A percentile compares a stretch with the other conserved stretches of the same genome.
These are phyloP conservation scores for Micractinium conductrix DNA, from an alignment of 139 green algal species.

Conservation along the genomic window DNA sequence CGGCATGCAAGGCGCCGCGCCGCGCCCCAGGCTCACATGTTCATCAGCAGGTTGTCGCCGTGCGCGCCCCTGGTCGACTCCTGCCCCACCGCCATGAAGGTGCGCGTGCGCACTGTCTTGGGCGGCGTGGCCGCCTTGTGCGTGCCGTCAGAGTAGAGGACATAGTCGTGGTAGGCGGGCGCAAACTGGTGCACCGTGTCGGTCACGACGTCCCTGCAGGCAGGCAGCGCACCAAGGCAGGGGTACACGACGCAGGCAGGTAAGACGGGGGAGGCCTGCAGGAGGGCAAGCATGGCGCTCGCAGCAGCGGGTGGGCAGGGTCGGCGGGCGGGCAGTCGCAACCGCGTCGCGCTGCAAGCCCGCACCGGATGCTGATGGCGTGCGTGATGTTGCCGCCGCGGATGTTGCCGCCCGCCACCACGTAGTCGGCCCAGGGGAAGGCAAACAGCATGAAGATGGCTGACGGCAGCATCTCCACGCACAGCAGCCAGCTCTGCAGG, in stretches of 20 bases:
- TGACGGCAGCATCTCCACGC: constrained; percentile 93
- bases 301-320: no score
- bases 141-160: constrained; percentile 86
- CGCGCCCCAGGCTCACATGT: constrained; percentile 64
- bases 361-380: constrained; percentile 75
- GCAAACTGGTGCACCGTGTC: constrained; percentile 95
- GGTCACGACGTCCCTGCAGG: constrained; percentile 78
- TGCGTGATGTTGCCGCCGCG: constrained; percentile 73
- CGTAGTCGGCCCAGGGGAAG: constrained; percentile 79
- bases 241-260: no score
- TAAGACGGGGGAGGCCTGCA: no score
- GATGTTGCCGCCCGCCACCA: constrained; percentile 33
- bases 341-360: not conserved
- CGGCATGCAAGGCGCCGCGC: not conserved
- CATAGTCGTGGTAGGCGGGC: constrained; percentile 91
- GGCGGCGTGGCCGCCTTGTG: constrained; percentile 54
- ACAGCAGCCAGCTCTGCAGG: constrained; percentile 95
- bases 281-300: no score
- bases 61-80: constrained; percentile 35
- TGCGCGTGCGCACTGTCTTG: constrained; percentile 44
- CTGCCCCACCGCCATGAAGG: constrained; percentile 47
- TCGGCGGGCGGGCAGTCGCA: no score
- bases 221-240: no score
- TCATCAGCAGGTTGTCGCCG: constrained; percentile 49
- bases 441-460: constrained; percentile 84